Evolutionary conservation across 2,329 filamentous ascomycete species (phyloP), one percentile per base, ranked within the genome.

Genomic region (Nemania abortiva): DNA sequence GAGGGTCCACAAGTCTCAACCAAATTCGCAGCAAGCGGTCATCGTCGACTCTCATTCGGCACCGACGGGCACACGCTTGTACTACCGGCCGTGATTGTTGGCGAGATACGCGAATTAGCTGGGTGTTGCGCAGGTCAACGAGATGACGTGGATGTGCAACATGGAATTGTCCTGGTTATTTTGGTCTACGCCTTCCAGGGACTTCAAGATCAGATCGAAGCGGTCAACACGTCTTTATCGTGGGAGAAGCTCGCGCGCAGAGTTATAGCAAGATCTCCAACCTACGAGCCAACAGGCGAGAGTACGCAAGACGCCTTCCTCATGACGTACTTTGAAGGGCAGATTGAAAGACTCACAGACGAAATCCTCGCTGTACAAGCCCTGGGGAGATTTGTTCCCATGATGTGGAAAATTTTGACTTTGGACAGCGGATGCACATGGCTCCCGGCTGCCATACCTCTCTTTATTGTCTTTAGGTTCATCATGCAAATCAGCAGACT

Each of bases 271-370:
- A 49, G 54, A 56, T 60, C 56, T 59, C 57, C n/a, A 37, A 58
- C 52, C 24, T 66, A 66, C 55, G 27, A 66, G 55, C 47, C 56
- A 49, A 66, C 63, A 56, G 63, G 63, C 55, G 63, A 66, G 24
- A 60, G 63, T 49, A 66, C 29, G 56, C 56, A 47, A 61, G 63
- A 60, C 49, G 57, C 63, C 9, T 55, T 66, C 47, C 29, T 61
- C 34, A 66, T 34, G 50, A 61, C 63, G 34, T 60, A 45, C 18
- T 66, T 22, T 34, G 63, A 66, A 61, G 63, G 63, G 27, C 63
- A 66, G 50, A 24, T 31, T 49, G 63, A 61, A 22, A 49, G 50
- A 34, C 61, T 61, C 34, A 60, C 56, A 39, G 63, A 66, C 63
- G 63, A 66, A 53, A 49, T 66, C 63, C 63, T 37, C 57, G 57